Percentiles rank a stretch among this genome's conserved stretches.
These are phyloP conservation scores for Apostasia shenzhenica DNA, from an alignment of 106 monocot species.

Conservation along the genomic window DNA sequence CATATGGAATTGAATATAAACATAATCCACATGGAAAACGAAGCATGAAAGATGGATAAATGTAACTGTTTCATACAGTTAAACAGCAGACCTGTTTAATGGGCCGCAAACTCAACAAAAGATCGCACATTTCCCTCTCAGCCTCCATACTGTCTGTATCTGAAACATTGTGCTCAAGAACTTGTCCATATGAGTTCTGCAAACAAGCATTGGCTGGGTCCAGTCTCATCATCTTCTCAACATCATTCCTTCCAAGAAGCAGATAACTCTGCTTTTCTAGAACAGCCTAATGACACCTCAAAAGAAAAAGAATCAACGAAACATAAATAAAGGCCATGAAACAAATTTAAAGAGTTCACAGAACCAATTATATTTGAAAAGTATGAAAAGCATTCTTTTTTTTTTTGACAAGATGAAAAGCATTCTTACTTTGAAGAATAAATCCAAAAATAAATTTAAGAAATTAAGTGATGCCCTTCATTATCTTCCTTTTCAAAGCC, in stretches of 20 bases:
- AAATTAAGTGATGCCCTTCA: no score
- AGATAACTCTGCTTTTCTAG: conserved; percentile 96
- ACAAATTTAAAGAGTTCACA: not conserved
- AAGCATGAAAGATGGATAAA: no score
- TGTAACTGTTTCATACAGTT: no score
- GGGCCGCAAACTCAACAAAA: conserved; percentile 68
- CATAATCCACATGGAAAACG: no score
- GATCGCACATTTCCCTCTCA: conserved; percentile 65
- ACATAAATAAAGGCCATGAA: not conserved
- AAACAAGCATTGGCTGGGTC: conserved; percentile 82
- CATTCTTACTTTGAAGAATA: no score
- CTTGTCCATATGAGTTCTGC: conserved; percentile 29
- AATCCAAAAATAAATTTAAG: no score
- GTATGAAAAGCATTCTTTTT: no score
- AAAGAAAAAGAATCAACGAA: conserved; percentile 6
- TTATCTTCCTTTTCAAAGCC: no score
- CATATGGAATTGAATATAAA: no score
- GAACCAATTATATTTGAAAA: not conserved
- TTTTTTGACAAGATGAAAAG: no score
- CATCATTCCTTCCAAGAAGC: conserved; percentile 85
- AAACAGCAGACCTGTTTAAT: conserved; percentile 72
- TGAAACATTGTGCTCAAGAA: conserved; percentile 29
- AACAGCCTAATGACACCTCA: conserved; percentile 58
- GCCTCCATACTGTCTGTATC: conserved; percentile 67
- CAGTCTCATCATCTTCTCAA: conserved; percentile 81